Evolutionary conservation across 202 grass and related monocot genomes (phyloP), one percentile per base, ranked within the genome.

Genomic region (Setaria italica): DNA sequence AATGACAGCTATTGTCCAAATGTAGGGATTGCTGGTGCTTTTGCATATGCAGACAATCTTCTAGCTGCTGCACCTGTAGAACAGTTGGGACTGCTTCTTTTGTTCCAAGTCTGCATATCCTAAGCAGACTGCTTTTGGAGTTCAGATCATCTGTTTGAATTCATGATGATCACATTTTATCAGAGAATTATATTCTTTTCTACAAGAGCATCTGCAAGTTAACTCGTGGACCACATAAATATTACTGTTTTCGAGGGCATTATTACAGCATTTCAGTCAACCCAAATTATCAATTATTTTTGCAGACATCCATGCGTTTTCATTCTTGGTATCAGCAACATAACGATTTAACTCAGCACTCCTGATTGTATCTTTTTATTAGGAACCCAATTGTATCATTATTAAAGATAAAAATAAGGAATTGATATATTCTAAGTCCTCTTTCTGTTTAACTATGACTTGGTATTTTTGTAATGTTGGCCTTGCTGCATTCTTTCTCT

Each of bases 11-110:
- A 34, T 67, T 51, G 0, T 46, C 15, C 13, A 72, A 68, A 84
- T 84, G 15, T 84, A 94, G 95, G 95, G 43, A 93, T 94, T 79
- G 77, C 91, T 81, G 84, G 89, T 89, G 91, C 70, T 68, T 92
- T 94, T 89, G 91, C 76, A 82, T 98, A 95, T 82, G 33, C 86
- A 67, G 91, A 95, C 71, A 98, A 95, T 92, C 88, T 95, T 88
- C 78, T 98, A 45, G 91, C 86, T 57, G 89, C 95, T 66, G 89
- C 91, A 64, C 93, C 91, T 37, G 83, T 92, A 79, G 95, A 91
- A 49, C 88, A 95, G 17, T 82, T 98, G 70, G 95, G 93, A 46
- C 80, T 94, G 16, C 91, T 98, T 88, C 81, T 98, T 70, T 51
- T 97, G 68, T 90, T 97, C 74, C 94, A 97, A 91, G 94, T 87